Evolutionary conservation across 1,139 yeast species (phyloP).

Genomic region (Geotrichum cucujoidarum): DNA sequence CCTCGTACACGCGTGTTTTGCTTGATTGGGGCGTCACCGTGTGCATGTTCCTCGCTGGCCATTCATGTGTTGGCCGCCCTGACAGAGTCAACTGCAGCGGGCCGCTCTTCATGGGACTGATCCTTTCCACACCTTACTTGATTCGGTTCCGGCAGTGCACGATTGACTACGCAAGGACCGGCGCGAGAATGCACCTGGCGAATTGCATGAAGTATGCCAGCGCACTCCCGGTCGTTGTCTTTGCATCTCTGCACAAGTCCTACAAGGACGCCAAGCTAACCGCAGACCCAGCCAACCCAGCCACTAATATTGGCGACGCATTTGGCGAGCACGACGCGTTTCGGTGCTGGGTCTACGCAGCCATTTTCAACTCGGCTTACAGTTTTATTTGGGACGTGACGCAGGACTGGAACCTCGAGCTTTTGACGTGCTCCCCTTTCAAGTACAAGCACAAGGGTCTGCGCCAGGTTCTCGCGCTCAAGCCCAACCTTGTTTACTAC

Average conservation of each 20-base stretch:
- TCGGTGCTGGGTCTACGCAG: slow-evolving; percentile 48
- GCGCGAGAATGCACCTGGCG: slow-evolving; percentile 50
- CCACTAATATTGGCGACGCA: slow-evolving; percentile 20
- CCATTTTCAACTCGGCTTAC: slow-evolving; percentile 64
- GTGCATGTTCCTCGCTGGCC: slow-evolving; percentile 38
- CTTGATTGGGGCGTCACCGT: slow-evolving; percentile 57
- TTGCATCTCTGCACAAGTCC: slow-evolving; percentile 27
- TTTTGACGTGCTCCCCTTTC: slow-evolving; percentile 28
- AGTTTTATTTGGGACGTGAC: slow-evolving; percentile 84
- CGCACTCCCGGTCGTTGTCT: slow-evolving; percentile 57
- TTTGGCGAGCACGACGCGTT: slow-evolving; percentile 30
- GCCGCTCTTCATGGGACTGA: slow-evolving; percentile 45
- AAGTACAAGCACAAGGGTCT: slow-evolving; percentile 21
- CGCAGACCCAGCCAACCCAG: too few relatives aligned
- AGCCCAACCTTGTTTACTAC: slow-evolving; percentile 43
- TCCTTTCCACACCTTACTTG: slow-evolving; percentile 59
- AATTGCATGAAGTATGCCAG: slow-evolving; percentile 73
- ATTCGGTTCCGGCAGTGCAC: slow-evolving; percentile 79
- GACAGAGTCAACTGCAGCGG: slow-evolving; percentile 37
- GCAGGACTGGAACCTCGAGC: slow-evolving; percentile 78
- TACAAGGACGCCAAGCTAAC: slow-evolving; percentile 20
- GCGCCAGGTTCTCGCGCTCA: slow-evolving; percentile 14
- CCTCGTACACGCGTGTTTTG: slow-evolving; percentile 70
- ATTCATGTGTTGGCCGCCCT: slow-evolving; percentile 32
- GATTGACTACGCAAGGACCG: slow-evolving; percentile 54